phyloP scores from a whole-genome alignment of 129 eudicot species.

The Centaurea solstitialis region DNA sequence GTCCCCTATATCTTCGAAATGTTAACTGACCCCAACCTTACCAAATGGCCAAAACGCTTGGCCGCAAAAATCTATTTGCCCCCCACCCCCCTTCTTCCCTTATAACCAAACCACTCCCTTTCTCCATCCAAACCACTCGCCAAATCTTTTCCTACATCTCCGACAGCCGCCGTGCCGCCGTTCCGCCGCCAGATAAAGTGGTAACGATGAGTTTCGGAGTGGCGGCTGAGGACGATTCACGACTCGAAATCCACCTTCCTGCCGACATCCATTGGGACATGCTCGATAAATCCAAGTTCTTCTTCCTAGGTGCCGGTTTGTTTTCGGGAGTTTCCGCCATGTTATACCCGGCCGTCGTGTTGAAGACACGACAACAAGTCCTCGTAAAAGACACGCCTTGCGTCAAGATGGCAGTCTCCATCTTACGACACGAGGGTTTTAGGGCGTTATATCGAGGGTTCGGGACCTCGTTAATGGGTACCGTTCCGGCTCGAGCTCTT shows the following conservation, averaged over 20 bases:
- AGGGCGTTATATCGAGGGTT: conserved; percentile 75
- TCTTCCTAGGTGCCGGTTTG: conserved; percentile 74
- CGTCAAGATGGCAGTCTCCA: conserved; percentile 49
- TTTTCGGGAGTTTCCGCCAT: conserved; percentile 74
- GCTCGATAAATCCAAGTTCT: conserved; percentile 88
- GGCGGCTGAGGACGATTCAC: conserved; percentile 56
- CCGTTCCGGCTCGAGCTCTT: conserved; percentile 78
- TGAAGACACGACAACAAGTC: conserved; percentile 85
- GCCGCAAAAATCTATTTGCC: conserved; percentile 27
- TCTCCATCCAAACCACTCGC: not conserved
- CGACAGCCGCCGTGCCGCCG: not conserved
- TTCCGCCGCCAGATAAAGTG: conserved; percentile 24
- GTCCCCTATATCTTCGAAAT: conserved; percentile 31
- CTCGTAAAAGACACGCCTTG: conserved; percentile 40
- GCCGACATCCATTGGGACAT: conserved; percentile 84
- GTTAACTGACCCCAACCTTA: conserved; percentile 34
- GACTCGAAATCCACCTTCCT: conserved; percentile 58
- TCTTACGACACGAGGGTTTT: conserved; percentile 57
- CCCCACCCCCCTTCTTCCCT: conserved; percentile 11
- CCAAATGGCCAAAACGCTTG: conserved; percentile 36
- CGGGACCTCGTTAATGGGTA: conserved; percentile 79
- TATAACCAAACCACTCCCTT: conserved; percentile 15
- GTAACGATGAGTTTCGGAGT: conserved; percentile 62
- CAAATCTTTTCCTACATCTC: not conserved
- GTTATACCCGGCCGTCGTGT: conserved; percentile 64